phyloP scores from a whole-genome alignment of 2,329 filamentous ascomycete genomes.

The Xylariales sp. region DNA sequence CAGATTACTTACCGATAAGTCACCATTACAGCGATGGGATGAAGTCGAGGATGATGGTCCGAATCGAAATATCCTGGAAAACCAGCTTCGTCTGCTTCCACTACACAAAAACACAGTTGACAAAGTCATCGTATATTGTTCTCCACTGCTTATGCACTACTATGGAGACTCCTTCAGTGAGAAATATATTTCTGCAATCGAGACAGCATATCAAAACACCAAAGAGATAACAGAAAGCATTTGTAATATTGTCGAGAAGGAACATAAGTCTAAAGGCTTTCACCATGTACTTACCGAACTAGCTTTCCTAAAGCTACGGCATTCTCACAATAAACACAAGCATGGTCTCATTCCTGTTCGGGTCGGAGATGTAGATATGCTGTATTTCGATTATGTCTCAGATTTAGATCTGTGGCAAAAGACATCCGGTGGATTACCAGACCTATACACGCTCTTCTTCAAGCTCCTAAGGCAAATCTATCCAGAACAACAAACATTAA shows the following conservation, averaged over 20 bases:
- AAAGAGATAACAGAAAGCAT: background rate
- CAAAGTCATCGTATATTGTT: slow-evolving; percentile 8
- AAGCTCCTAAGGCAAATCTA: slow-evolving; percentile 8
- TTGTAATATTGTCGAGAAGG: background rate
- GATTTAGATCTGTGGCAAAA: background rate
- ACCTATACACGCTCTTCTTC: slow-evolving; percentile 8
- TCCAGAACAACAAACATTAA: background rate
- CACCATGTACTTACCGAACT: slow-evolving; percentile 13
- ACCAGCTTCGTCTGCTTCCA: slow-evolving; percentile 8
- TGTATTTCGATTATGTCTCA: slow-evolving; percentile 6
- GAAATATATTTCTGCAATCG: slow-evolving; percentile 3
- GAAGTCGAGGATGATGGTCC: background rate
- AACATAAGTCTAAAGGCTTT: background rate
- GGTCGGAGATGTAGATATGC: slow-evolving; percentile 1
- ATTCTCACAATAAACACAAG: background rate
- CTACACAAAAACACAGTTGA: background rate
- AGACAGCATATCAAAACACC: background rate
- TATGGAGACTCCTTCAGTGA: slow-evolving; percentile 5
- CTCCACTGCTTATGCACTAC: slow-evolving; percentile 7
- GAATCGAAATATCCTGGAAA: slow-evolving; percentile 6
- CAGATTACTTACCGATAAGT: slow-evolving; percentile 5
- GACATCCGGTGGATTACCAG: no score
- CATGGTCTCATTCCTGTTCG: slow-evolving; percentile 9
- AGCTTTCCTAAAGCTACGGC: slow-evolving; percentile 8
- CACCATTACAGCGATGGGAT: background rate